Percentiles rank a stretch among this genome's conserved stretches.
phyloP scores from a whole-genome alignment of 805 yeast species.

The Nakazawaea wickerhamii region DNA sequence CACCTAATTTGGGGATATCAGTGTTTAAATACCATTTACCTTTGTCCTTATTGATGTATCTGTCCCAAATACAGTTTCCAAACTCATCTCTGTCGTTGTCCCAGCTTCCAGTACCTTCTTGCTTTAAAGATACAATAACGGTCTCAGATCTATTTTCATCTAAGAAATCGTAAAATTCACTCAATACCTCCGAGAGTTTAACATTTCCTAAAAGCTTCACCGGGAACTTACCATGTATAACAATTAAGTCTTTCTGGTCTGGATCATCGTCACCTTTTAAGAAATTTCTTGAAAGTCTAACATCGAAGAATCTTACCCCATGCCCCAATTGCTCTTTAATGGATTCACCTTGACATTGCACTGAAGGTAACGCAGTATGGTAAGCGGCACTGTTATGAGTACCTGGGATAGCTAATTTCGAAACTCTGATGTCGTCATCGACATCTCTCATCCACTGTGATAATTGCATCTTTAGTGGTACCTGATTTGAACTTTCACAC shows the following conservation, averaged over 20 bases:
- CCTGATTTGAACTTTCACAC: too few relatives aligned
- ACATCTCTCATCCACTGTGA: conserved; percentile 48
- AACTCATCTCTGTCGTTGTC: conserved; percentile 59
- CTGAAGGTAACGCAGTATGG: conserved; percentile 66
- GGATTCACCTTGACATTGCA: conserved; percentile 65
- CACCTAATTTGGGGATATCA: conserved; percentile 52
- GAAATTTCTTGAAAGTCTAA: conserved; percentile 57
- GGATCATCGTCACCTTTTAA: conserved; percentile 40
- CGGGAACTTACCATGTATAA: conserved; percentile 74
- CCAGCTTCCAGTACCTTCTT: conserved; percentile 69
- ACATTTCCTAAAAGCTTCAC: conserved; percentile 55
- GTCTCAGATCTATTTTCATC: conserved; percentile 48
- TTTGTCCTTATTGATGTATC: conserved; percentile 42
- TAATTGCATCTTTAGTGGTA: conserved; percentile 1
- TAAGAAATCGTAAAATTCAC: conserved; percentile 56
- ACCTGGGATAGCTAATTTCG: conserved; percentile 67
- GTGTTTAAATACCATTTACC: conserved; percentile 57
- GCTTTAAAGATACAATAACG: conserved; percentile 64
- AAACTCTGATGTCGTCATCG: conserved; percentile 43
- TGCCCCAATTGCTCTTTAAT: conserved; percentile 57
- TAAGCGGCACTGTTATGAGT: conserved; percentile 81
- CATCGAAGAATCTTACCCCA: conserved; percentile 73
- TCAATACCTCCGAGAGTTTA: conserved; percentile 44
- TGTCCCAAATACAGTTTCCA: conserved; percentile 53
- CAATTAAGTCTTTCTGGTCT: conserved; percentile 48